Evolutionary conservation across 2,329 filamentous ascomycete species (phyloP).

Genomic region (Ophiocordyceps camponoti-floridani): DNA sequence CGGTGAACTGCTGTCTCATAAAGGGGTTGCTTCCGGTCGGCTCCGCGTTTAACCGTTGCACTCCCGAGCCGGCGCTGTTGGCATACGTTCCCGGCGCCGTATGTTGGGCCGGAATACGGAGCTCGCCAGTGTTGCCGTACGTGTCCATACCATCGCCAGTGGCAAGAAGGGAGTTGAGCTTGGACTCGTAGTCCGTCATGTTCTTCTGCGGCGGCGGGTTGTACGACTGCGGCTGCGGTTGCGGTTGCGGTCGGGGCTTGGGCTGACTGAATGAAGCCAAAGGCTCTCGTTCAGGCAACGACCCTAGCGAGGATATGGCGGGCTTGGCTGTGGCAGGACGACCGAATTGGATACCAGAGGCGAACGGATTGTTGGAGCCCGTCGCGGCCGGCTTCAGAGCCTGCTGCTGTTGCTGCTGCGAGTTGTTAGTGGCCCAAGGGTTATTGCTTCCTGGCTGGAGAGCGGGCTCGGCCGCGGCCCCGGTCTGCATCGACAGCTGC

Average conservation of each 20-base stretch:
- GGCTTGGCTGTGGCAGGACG: constrained; percentile 35
- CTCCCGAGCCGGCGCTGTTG: constrained; percentile 79
- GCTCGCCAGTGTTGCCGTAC: constrained; percentile 90
- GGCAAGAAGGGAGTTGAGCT: constrained; percentile 72
- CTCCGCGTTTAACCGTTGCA: constrained; percentile 48
- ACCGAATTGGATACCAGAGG: constrained; percentile 35
- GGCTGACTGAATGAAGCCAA: constrained; percentile 40
- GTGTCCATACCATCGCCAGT: constrained; percentile 90
- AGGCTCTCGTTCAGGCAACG: constrained; percentile 70
- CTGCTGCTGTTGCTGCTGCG: constrained; percentile 32
- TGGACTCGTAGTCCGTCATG: constrained; percentile 46
- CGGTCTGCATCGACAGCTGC: constrained; percentile 16
- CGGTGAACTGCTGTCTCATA: constrained; percentile 66
- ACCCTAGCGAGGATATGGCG: constrained; percentile 52
- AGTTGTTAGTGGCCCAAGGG: constrained; percentile 60
- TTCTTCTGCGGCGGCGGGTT: constrained; percentile 31
- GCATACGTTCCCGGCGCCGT: constrained; percentile 92
- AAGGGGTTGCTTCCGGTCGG: constrained; percentile 85
- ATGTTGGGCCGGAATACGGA: constrained; percentile 90
- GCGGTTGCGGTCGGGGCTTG: constrained; percentile 11
- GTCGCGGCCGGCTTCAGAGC: constrained; percentile 67
- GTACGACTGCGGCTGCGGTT: constrained; percentile 22
- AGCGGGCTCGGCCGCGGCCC: constrained; percentile 35
- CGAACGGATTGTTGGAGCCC: constrained; percentile 96
- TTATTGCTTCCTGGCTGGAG: constrained; percentile 78